These are phyloP conservation scores for Trametes villosa DNA, from an alignment of 768 basidiomycete species.

Conservation along the genomic window DNA sequence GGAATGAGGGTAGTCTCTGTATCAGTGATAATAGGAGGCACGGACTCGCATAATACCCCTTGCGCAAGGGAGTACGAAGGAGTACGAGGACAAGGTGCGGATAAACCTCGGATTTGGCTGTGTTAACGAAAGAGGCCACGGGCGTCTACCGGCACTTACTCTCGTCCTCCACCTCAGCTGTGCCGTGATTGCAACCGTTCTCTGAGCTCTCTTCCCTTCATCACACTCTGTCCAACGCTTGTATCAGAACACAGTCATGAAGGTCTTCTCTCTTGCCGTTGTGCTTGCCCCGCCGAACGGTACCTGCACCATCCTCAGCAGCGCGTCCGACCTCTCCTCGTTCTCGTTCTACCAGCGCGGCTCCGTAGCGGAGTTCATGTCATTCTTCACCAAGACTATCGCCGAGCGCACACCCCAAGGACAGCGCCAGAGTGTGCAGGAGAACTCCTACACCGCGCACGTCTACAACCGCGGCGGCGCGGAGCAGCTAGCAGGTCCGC, in stretches of 20 bases:
- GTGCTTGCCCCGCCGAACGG: constrained; percentile 68
- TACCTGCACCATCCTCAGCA: constrained; percentile 64
- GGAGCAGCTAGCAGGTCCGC: constrained; percentile 81
- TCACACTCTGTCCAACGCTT: no score
- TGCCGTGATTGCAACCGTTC: no score
- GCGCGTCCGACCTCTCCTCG: constrained; percentile 79
- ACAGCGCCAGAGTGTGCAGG: constrained; percentile 92
- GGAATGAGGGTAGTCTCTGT: no score
- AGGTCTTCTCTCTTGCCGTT: constrained; percentile 83
- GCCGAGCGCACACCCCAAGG: constrained; percentile 85
- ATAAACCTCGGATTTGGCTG: no score
- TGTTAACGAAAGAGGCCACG: no score
- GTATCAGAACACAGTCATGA: constrained; percentile 54
- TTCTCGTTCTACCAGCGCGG: constrained; percentile 95
- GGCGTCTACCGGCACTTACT: no score
- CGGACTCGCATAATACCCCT: no score
- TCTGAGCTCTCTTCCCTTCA: no score
- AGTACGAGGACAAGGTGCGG: no score
- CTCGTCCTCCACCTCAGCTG: no score
- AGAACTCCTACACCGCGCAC: constrained; percentile 92
- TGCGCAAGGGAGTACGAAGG: no score
- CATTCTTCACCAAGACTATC: constrained; percentile 93
- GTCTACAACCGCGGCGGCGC: constrained; percentile 91
- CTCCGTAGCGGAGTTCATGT: constrained; percentile 88
- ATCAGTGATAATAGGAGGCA: no score